A percentile compares a stretch with the other conserved stretches of the same genome.
Evolutionary conservation across 202 grass and related monocot species (phyloP).

Genomic region (Schoenoplectus tabernaemontani): DNA sequence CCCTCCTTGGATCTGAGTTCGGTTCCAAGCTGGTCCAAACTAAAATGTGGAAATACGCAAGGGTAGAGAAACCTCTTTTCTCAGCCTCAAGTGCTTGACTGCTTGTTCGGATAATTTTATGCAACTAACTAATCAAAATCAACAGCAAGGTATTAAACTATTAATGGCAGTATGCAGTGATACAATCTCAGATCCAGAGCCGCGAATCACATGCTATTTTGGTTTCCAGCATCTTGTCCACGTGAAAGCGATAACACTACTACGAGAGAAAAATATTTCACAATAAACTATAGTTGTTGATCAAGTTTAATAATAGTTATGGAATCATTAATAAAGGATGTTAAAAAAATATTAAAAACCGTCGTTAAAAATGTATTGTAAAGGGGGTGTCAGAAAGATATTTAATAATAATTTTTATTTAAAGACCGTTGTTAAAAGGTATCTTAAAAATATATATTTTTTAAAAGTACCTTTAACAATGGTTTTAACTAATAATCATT

Average conservation of each 20-base stretch:
- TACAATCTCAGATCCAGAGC: not conserved
- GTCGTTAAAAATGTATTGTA: too few relatives aligned
- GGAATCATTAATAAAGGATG: too few relatives aligned
- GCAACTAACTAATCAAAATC: not conserved
- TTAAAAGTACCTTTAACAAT: too few relatives aligned
- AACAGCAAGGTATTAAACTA: not conserved
- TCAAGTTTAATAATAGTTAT: too few relatives aligned
- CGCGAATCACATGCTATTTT: not conserved
- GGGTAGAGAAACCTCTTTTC: not conserved
- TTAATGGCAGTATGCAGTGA: not conserved
- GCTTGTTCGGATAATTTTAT: not conserved
- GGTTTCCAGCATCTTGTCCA: not conserved
- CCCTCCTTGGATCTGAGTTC: not conserved
- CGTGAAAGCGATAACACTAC: not conserved
- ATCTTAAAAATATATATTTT: too few relatives aligned
- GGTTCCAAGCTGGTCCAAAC: not conserved
- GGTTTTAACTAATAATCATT: too few relatives aligned
- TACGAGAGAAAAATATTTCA: too few relatives aligned
- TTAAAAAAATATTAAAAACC: too few relatives aligned
- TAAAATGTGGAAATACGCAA: not conserved
- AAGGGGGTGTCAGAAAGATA: too few relatives aligned
- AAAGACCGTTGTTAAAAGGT: too few relatives aligned
- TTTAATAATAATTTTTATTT: too few relatives aligned
- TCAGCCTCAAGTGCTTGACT: not conserved
- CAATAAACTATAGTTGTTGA: too few relatives aligned